Evolutionary conservation across 495 filamentous ascomycete genomes (phyloP), one percentile per base, ranked within the genome.

Genomic region (Aspergillus cristatus): DNA sequence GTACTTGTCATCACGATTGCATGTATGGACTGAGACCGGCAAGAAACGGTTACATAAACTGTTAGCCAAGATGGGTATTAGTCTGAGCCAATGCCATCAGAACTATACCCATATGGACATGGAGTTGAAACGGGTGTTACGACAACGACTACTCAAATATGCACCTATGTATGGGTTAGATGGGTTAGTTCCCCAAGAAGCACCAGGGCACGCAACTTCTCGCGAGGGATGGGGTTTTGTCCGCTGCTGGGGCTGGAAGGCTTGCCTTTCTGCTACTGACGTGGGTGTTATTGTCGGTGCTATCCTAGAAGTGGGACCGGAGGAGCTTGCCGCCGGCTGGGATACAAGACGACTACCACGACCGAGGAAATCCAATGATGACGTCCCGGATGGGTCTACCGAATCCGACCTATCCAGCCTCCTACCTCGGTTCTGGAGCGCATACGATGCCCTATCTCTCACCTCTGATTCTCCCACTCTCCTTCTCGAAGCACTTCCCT

Each of bases 51-150:
- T 98, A n/a, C 86, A 97, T 59, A 96, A 95, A 53, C 71, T 98
- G 1, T 71, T 98, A 8, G 91, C 91, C 24, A 98, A 96, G 58
- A 98, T 98, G 93, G 91, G 91, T 16, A 85, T 98, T 47, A 89
- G 83, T 57, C 67, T 97, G 20, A 82, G 76, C 14, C 90, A 97
- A 67, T 94, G 88, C 62, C 86, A 86, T 45, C 89, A 96, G 55
- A 89, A 75, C 51, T 98, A 98, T 55, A 84, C 88, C 2, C 91
- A 98, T 59, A 95, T 98, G 87, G 93, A 98, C 55, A 90, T 97
- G 84, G 79, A 91, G 51, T 64, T 98, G 26, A 98, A 98, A 61
- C 79, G 85, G 15, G 84, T 82, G 10, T 65, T 98, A 15, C 79
- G 89, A n/a, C 72, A 81, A 34, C 82, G 90, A 32, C 68, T 98